Percentiles rank a stretch among this genome's conserved stretches.
Evolutionary conservation across 345 rosid genomes (phyloP).

Genomic region (Lepidium didymum): DNA sequence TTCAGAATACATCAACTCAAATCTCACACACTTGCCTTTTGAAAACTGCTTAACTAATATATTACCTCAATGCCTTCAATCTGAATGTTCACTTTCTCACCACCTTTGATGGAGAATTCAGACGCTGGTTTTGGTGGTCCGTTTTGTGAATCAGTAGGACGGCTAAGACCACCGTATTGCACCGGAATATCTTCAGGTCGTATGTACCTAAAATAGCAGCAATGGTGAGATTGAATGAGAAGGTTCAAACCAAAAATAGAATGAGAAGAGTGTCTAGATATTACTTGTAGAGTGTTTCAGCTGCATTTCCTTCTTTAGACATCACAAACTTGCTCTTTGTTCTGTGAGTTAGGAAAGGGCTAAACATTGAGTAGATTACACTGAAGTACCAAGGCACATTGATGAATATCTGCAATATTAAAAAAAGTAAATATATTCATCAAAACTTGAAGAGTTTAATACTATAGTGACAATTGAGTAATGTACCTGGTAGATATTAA

Average conservation of each 20-base stretch:
- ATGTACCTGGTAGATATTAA: neutral
- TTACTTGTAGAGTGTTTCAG: constrained; percentile 95
- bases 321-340: constrained; percentile 96
- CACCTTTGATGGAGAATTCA: constrained; percentile 86
- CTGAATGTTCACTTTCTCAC: constrained; percentile 95
- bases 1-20: constrained; percentile 1
- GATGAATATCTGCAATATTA: constrained; percentile 60
- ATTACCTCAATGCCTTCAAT: constrained; percentile 95
- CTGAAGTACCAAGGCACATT: constrained; percentile 99
- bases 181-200: constrained; percentile 89
- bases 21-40: neutral
- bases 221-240: neutral
- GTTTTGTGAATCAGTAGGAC: constrained; percentile 53
- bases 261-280: neutral
- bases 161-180: constrained; percentile 86
- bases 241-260: neutral
- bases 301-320: constrained; percentile 80
- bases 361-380: constrained; percentile 72
- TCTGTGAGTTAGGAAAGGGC: constrained; percentile 88
- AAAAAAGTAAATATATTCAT: neutral
- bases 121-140: constrained; percentile 80
- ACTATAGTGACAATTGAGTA: neutral
- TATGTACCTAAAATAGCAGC: constrained; percentile 48
- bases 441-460: neutral
- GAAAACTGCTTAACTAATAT: neutral